Evolutionary conservation across 2,329 filamentous ascomycete species (phyloP).

Genomic region (Acrodontium crateriforme): DNA sequence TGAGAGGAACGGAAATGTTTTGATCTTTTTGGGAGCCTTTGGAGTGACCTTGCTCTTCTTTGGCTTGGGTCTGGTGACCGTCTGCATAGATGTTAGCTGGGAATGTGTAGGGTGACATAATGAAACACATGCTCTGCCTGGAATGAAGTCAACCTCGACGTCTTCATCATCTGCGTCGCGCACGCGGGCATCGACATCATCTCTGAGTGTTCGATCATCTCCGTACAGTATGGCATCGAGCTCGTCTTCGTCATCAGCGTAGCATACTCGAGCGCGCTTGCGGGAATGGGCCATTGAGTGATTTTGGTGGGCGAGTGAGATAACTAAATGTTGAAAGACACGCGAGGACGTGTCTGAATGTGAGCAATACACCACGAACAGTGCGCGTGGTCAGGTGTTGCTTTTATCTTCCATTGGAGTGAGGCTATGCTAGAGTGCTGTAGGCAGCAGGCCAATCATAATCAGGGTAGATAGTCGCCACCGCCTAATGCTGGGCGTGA

Average conservation of each 20-base stretch:
- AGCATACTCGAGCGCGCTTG: conserved; percentile 16
- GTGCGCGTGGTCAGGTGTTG: no score
- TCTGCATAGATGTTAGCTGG: neutral
- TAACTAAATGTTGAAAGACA: neutral
- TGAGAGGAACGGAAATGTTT: conserved; percentile 12
- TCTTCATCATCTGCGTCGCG: conserved; percentile 3
- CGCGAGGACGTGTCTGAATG: conserved; percentile 1
- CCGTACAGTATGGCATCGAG: conserved; percentile 5
- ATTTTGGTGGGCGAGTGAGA: conserved; percentile 1
- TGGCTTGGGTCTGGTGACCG: conserved; percentile 1
- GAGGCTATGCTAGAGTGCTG: no score
- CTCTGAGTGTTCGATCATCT: conserved; percentile 1
- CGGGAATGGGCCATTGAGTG: conserved; percentile 6
- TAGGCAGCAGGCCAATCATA: no score
- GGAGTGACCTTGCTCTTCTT: conserved; percentile 6
- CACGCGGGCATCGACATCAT: conserved; percentile 3
- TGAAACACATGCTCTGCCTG: no score
- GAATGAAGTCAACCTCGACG: no score
- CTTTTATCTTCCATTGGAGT: no score
- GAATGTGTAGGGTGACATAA: neutral
- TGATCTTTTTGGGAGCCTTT: neutral
- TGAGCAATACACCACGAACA: neutral
- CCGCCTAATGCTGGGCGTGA: no score
- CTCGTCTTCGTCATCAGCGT: conserved; percentile 12
- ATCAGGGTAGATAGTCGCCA: no score